Evolutionary conservation across 768 basidiomycete genomes (phyloP).

Genomic region (Coprinellus micaceus): DNA sequence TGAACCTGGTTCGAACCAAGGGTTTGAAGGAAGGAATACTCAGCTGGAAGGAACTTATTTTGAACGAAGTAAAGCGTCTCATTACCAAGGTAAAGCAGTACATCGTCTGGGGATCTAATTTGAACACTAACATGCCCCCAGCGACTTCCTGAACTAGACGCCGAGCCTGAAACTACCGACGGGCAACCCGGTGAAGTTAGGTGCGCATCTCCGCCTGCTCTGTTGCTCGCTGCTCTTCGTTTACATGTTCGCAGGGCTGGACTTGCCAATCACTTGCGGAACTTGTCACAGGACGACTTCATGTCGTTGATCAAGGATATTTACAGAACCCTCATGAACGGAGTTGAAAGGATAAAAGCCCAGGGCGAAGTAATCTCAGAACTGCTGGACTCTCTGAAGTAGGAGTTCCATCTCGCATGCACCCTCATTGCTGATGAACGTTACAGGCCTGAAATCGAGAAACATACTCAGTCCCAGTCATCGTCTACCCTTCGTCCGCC

Average conservation of each 20-base stretch:
- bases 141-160: slow-evolving; percentile 59
- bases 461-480: not conserved
- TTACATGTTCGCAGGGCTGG: slow-evolving; percentile 29
- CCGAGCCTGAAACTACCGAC: slow-evolving; percentile 44
- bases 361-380: slow-evolving; percentile 58
- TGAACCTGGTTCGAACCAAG: slow-evolving; percentile 71
- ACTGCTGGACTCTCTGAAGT: slow-evolving; percentile 48
- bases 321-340: slow-evolving; percentile 58
- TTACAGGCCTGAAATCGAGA: not conserved
- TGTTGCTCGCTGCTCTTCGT: not conserved
- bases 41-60: slow-evolving; percentile 68
- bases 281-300: slow-evolving; percentile 69
- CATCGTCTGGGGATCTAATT: not conserved
- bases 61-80: slow-evolving; percentile 54
- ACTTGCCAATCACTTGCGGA: slow-evolving; percentile 55
- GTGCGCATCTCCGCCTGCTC: slow-evolving; percentile 1
- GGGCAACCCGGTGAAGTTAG: slow-evolving; percentile 20
- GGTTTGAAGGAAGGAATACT: slow-evolving; percentile 65
- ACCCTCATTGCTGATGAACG: not conserved
- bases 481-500: not conserved
- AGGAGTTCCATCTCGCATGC: slow-evolving; percentile 7
- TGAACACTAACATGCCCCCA: slow-evolving; percentile 23
- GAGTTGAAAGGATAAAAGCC: slow-evolving; percentile 62
- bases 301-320: slow-evolving; percentile 55
- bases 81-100: slow-evolving; percentile 48